Base-by-base conservation (phyloP, 306 rosid genomes). In the Rosa chinensis region DNA sequence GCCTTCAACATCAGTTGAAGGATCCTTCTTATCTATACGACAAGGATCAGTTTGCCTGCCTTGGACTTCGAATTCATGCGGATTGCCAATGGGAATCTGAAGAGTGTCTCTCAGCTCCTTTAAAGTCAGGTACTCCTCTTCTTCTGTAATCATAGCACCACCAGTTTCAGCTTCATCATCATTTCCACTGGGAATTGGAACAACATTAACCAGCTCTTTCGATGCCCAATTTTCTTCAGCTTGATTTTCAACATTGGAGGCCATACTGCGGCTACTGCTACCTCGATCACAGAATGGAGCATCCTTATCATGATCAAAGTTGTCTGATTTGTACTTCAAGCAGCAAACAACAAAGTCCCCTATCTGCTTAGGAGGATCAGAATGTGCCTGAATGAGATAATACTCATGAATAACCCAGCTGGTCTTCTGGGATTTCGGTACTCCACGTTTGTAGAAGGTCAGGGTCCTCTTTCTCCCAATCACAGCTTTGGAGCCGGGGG, bases 261-360 rank as follows among this genome's bases (percentile, higher is more conserved):
- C 39, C 66, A 23, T 61, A 61, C 39, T 25, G 66, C 39, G 11
- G 66, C 66, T 61, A 0, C 39, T 25, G 8, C 39, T 61, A 4
- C 66, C 66, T 61, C 18, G 39, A 61, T 61, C 5, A 40, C 39
- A 23, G 8, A 61, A 5, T 11, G 66, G 8, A 44, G 44, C 66
- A 23, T 61, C 66, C 66, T 25, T 25, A 25, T 61, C 50, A 28
- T 39, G 18, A 20, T 14, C 62, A 74, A 9, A 74, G 10, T 44
- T 52, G 39, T 80, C 84, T 35, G 73, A 23, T 21, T 66, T 82
- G 44, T 62, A 75, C 62, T 53, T 86, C 77, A 92, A 70, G 43
- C 86, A 89, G 63, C 90, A 82, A 37, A 92, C 16, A 61, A 58
- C 78, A 74, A 56, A 40, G 9, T 74, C 69, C 25, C 6, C 42